A percentile compares a stretch with the other conserved stretches of the same genome.
phyloP scores from a whole-genome alignment of 108 stramenopile species.

The Skeletonema potamos region DNA sequence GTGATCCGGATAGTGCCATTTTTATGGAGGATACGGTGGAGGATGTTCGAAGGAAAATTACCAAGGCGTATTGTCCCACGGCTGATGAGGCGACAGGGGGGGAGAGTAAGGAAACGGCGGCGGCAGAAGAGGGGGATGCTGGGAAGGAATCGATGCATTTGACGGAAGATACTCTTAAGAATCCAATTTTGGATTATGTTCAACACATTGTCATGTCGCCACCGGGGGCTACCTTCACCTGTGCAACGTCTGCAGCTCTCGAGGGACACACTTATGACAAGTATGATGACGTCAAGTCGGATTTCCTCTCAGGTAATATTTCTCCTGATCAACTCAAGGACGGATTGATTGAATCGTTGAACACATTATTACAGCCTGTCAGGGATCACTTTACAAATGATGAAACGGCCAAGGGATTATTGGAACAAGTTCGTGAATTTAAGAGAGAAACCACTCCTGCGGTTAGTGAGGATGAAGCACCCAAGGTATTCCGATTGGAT shows the following conservation, averaged over 20 bases:
- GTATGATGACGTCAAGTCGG: conserved; percentile 82
- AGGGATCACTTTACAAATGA: conserved; percentile 92
- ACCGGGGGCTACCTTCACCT: conserved; percentile 54
- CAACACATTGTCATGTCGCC: conserved; percentile 93
- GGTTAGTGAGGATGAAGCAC: conserved; percentile 34
- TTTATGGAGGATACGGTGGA: conserved; percentile 98
- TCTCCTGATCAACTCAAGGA: conserved; percentile 73
- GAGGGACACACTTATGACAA: conserved; percentile 41
- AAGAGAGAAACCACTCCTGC: conserved; percentile 47
- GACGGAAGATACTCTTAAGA: conserved; percentile 78
- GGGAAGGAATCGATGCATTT: conserved; percentile 91
- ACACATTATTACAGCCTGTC: conserved; percentile 94
- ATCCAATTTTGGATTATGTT: conserved; percentile 72
- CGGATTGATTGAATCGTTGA: conserved; percentile 86
- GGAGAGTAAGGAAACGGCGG: background rate
- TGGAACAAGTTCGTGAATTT: conserved; percentile 88
- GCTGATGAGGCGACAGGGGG: conserved; percentile 35
- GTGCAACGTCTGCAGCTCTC: conserved; percentile 20
- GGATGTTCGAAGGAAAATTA: conserved; percentile 93
- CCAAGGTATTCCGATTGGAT: conserved; percentile 67
- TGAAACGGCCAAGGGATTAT: conserved; percentile 83
- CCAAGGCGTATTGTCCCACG: conserved; percentile 89
- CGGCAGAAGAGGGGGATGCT: conserved; percentile 46
- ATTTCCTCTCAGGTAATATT: conserved; percentile 80
- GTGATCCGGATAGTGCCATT: conserved; percentile 98